Percentiles rank a stretch among this genome's conserved stretches.
Conservation (phyloP, 441 rosid species). For the Bruguiera hainesii region DNA sequence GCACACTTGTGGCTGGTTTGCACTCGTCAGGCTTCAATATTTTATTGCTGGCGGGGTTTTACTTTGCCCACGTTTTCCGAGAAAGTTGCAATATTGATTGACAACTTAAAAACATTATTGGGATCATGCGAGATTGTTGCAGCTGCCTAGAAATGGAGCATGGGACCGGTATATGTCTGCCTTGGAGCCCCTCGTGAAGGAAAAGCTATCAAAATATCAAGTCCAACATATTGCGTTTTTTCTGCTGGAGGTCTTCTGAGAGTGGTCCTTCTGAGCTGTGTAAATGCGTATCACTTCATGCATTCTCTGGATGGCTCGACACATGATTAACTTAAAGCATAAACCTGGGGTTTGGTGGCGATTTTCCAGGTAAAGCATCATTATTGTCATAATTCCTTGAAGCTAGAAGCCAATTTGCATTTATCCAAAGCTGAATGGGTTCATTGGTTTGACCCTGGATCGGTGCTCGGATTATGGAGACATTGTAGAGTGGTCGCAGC, state of each 20-base stretch:
- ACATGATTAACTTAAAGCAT: constrained; percentile 16
- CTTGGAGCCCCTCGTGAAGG: constrained; percentile 81
- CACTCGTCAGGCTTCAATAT: too few species aligned
- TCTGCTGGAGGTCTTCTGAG: constrained; percentile 8
- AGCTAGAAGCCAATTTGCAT: constrained; percentile 27
- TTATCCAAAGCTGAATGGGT: constrained; percentile 14
- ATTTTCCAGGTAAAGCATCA: constrained; percentile 20
- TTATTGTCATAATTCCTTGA: constrained; percentile 17
- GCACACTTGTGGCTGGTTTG: too few species aligned
- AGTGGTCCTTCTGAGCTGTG: constrained; percentile 18
- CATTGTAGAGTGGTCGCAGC: constrained; percentile 23
- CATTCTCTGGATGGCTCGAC: constrained; percentile 22
- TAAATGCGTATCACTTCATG: constrained; percentile 21
- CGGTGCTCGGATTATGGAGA: constrained; percentile 10
- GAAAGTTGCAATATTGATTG: too few species aligned
- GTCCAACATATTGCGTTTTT: constrained; percentile 31
- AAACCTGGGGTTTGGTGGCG: constrained; percentile 17
- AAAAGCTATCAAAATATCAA: constrained; percentile 79
- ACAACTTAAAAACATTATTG: background rate
- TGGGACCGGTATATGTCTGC: constrained; percentile 90
- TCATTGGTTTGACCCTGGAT: constrained; percentile 10
- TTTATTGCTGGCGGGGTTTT: background rate
- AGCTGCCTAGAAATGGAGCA: constrained; percentile 83
- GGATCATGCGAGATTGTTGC: constrained; percentile 21
- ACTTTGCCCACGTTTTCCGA: background rate